These are phyloP conservation scores for Durotheca rogersii DNA, from an alignment of 495 filamentous ascomycete genomes.

Conservation along the genomic window DNA sequence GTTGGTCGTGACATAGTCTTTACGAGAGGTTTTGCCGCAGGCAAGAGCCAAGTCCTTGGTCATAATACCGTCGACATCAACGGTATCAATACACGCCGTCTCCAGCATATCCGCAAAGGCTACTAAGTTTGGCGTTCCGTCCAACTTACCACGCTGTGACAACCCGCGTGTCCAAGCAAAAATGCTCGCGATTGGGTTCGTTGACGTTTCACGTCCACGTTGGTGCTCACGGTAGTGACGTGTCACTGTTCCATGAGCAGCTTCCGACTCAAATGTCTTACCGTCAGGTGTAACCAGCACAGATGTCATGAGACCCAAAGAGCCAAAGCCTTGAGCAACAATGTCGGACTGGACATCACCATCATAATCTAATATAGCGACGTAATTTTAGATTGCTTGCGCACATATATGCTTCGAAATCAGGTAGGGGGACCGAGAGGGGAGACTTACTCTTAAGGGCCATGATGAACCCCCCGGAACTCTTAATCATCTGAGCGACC, in stretches of 20 bases:
- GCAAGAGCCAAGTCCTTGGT: conserved; percentile 96
- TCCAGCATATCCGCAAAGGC: conserved; percentile 88
- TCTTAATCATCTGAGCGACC: conserved; percentile 99
- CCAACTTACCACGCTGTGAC: conserved; percentile 86
- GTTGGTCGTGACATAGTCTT: conserved; percentile 82
- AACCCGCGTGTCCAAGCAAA: conserved; percentile 98
- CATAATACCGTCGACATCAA: conserved; percentile 93
- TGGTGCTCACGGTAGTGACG: conserved; percentile 98
- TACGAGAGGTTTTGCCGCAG: conserved; percentile 78
- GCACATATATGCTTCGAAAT: too few species aligned
- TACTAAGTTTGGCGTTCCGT: conserved; percentile 83
- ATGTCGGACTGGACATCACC: conserved; percentile 99
- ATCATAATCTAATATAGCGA: conserved; percentile 74
- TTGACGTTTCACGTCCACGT: conserved; percentile 93
- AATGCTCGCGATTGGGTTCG: conserved; percentile 97
- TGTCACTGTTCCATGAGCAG: conserved; percentile 96
- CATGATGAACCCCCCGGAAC: conserved; percentile 90
- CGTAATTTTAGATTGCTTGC: conserved; percentile 3
- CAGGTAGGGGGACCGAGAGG: not conserved
- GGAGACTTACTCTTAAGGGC: conserved; percentile 83
- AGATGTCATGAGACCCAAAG: conserved; percentile 96
- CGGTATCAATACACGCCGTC: conserved; percentile 90
- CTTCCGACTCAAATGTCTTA: conserved; percentile 94
- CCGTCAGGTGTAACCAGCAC: conserved; percentile 94
- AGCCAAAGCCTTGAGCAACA: conserved; percentile 96